phyloP scores from a whole-genome alignment of 768 basidiomycete genomes.

The Lentinula sp. region DNA sequence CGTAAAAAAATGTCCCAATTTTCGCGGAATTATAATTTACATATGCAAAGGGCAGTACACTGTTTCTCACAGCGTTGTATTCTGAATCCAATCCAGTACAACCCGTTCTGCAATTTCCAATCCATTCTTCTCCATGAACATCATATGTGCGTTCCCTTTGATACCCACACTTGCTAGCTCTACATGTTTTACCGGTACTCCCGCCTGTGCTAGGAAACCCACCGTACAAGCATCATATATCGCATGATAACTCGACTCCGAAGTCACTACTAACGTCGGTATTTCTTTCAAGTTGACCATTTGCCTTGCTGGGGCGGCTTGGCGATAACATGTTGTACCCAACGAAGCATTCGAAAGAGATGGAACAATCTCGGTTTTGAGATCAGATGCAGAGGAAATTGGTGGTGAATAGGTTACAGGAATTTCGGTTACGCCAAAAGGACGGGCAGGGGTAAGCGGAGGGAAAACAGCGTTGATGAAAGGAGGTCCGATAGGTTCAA shows the following conservation, averaged over 20 bases:
- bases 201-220: constrained; percentile 25
- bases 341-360: constrained; percentile 10
- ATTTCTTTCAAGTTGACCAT: constrained; percentile 24
- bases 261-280: constrained; percentile 30
- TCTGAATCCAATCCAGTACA: constrained; percentile 25
- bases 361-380: constrained; percentile 16
- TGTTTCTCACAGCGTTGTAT: neutral
- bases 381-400: constrained; percentile 20
- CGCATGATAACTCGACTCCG: constrained; percentile 29
- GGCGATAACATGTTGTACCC: constrained; percentile 21
- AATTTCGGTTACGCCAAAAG: constrained; percentile 28
- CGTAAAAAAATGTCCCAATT: too few relatives aligned
- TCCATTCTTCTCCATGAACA: constrained; percentile 34
- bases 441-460: constrained; percentile 19
- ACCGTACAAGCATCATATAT: constrained; percentile 29
- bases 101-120: constrained; percentile 25
- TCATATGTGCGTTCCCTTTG: constrained; percentile 31
- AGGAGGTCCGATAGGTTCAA: constrained; percentile 32
- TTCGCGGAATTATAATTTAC: too few relatives aligned
- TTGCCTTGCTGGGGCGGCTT: constrained; percentile 23
- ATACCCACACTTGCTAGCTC: constrained; percentile 24
- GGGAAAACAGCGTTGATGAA: constrained; percentile 24
- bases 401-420: constrained; percentile 28
- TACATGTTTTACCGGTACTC: constrained; percentile 27
- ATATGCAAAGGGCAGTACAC: too few relatives aligned